Conservation (phyloP, 495 filamentous ascomycete genomes). For the Penicillium flavigenum region DNA sequence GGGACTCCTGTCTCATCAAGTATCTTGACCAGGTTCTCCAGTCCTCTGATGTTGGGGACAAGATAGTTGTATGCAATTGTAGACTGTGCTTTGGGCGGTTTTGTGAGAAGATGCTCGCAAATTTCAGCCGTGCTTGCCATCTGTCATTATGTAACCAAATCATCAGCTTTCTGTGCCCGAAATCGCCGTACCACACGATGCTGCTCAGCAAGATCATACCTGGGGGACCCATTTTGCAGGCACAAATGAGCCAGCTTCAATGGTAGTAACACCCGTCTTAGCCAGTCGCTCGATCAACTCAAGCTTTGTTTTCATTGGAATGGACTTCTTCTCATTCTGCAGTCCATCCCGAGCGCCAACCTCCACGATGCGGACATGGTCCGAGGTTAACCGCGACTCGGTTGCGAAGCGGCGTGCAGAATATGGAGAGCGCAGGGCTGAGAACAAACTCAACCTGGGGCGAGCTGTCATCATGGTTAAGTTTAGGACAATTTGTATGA, state of each 20-base stretch:
- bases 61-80: constrained; percentile 91
- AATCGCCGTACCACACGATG: background rate
- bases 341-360: constrained; percentile 93
- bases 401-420: constrained; percentile 39
- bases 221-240: constrained; percentile 98
- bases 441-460: constrained; percentile 30
- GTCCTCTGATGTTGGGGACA: constrained; percentile 81
- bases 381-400: constrained; percentile 50
- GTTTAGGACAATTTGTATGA: background rate
- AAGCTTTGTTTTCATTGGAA: constrained; percentile 80
- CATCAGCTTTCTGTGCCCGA: constrained; percentile 7
- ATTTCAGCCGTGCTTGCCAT: constrained; percentile 92
- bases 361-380: constrained; percentile 73
- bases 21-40: constrained; percentile 56
- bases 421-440: constrained; percentile 34
- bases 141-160: constrained; percentile 40
- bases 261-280: constrained; percentile 79
- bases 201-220: constrained; percentile 44
- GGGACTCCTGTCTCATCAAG: constrained; percentile 43
- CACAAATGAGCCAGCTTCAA: constrained; percentile 95
- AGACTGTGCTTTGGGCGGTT: constrained; percentile 55
- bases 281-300: constrained; percentile 77
- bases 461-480: constrained; percentile 25
- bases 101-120: constrained; percentile 65
- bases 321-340: constrained; percentile 88